These are phyloP conservation scores for Pythium dissotocum DNA, from an alignment of 352 stramenopile genomes.

Conservation along the genomic window DNA sequence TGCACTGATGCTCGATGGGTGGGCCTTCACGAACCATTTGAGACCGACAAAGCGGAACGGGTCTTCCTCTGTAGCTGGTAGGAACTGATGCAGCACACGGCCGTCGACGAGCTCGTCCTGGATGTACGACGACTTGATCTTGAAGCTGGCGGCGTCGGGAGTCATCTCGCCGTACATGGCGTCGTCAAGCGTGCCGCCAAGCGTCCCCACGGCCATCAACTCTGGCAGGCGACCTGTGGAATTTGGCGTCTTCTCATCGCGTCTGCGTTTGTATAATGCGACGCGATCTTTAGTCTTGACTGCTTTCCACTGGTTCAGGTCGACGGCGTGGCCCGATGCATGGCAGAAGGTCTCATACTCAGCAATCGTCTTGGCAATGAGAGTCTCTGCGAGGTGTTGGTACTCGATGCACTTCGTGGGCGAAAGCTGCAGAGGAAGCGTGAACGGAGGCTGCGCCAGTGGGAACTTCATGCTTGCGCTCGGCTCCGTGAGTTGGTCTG, in stretches of 20 bases:
- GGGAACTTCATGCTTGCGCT: conserved; percentile 12
- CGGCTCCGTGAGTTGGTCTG: not conserved
- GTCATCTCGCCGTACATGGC: conserved; percentile 58
- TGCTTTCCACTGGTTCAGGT: conserved; percentile 36
- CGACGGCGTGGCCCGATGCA: not conserved
- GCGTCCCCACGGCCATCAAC: conserved; percentile 49
- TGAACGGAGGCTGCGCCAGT: conserved; percentile 7
- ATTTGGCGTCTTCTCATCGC: conserved; percentile 24
- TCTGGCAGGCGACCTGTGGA: conserved; percentile 42
- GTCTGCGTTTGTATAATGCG: conserved; percentile 35
- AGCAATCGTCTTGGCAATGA: conserved; percentile 7
- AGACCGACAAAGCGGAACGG: conserved; percentile 26
- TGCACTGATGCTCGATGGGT: conserved; percentile 5
- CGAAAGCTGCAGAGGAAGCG: conserved; percentile 7
- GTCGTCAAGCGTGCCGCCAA: conserved; percentile 58
- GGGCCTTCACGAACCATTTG: conserved; percentile 30
- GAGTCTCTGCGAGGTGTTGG: not conserved
- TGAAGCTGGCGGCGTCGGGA: conserved; percentile 29
- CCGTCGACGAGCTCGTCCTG: conserved; percentile 27
- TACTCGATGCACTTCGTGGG: conserved; percentile 2
- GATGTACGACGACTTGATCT: conserved; percentile 35
- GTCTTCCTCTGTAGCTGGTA: conserved; percentile 29
- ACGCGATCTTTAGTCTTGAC: conserved; percentile 38
- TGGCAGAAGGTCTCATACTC: conserved; percentile 9
- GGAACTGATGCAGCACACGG: conserved; percentile 47